Percentiles rank a stretch among this genome's conserved stretches.
Evolutionary conservation across 768 basidiomycete species (phyloP).

Genomic region (Lactarius quietus): DNA sequence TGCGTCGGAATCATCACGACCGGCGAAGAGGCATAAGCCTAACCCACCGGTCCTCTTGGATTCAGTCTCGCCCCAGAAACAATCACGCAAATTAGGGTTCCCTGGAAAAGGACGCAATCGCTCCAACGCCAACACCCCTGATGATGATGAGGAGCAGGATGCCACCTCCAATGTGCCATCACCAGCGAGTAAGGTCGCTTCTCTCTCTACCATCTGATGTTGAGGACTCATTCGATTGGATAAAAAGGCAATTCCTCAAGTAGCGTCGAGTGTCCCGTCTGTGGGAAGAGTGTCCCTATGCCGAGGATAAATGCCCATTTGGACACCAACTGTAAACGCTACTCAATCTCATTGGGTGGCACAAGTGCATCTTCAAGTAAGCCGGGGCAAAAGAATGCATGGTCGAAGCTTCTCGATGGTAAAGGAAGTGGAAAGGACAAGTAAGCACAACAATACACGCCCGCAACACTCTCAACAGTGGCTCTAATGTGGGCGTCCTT

Average conservation of each 20-base stretch:
- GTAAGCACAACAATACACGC: constrained; percentile 5
- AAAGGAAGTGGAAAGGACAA: constrained; percentile 22
- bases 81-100: background rate
- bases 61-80: background rate
- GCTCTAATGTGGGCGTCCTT: background rate
- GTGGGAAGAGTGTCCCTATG: constrained; percentile 28
- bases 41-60: constrained; percentile 5
- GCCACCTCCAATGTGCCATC: background rate
- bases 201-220: background rate
- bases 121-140: background rate
- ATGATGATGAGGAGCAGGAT: constrained; percentile 4
- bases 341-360: background rate
- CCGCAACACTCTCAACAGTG: background rate
- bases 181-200: background rate
- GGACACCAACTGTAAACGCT: constrained; percentile 33
- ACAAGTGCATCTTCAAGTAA: constrained; percentile 15
- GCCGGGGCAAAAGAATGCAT: constrained; percentile 22
- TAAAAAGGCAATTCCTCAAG: background rate
- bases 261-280: constrained; percentile 15
- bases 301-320: constrained; percentile 35
- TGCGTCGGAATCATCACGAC: constrained; percentile 9
- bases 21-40: constrained; percentile 24
- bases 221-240: background rate
- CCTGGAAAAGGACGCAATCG: background rate
- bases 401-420: constrained; percentile 24